Base-by-base conservation (phyloP, 768 basidiomycete species). In the Boletus subparvulus region DNA sequence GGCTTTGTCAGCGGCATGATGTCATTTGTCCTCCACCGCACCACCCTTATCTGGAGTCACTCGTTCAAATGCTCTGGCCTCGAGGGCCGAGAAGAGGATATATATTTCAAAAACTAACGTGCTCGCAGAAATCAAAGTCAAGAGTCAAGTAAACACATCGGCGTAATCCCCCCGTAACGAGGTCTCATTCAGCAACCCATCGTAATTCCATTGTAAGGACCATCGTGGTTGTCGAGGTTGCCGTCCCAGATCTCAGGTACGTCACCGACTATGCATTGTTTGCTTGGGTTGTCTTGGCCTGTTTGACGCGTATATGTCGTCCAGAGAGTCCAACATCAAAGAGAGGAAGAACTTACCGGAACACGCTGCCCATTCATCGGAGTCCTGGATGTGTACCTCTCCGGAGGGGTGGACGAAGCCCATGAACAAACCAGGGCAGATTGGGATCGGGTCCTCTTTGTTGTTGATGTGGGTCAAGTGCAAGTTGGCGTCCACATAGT, bases 281-380 rank as follows among this genome's bases (percentile, higher is more conserved):
- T 58, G 57, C 77, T 81, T 6, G 77, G 62, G 63, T 88, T 88
- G 58, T 89, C 87, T 55, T 86, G 80, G 5, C 86, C 66, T 67
- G n/a, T 63, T 52, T 4, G 17, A 49, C 14, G 12, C 2, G 11
- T 17, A 24, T 17, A 12, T 17, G 5, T 41, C 39, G 8, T 54
- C 16, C n/a, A 58, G 17, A 46, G 48, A 41, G 37, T 11, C 8
- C 3, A 9, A 3, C 11, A 13, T 13, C 8, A 6, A 52, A 17
- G 1, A 16, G 12, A 33, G 8, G 30, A 26, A 35, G 2, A 36
- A 52, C 43, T 30, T 37, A 77, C 83, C 82, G 6, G 84, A 77
- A 59, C 87, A 88, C 8, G 70, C 55, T 21, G 76, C 68, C 86
- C 86, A 89, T 17, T 70, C 67, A 0, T 73, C 75, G 3, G 73